Evolutionary conservation across 2,329 filamentous ascomycete species (phyloP), one percentile per base, ranked within the genome.

Genomic region (Ophidiomyces ophidiicola): DNA sequence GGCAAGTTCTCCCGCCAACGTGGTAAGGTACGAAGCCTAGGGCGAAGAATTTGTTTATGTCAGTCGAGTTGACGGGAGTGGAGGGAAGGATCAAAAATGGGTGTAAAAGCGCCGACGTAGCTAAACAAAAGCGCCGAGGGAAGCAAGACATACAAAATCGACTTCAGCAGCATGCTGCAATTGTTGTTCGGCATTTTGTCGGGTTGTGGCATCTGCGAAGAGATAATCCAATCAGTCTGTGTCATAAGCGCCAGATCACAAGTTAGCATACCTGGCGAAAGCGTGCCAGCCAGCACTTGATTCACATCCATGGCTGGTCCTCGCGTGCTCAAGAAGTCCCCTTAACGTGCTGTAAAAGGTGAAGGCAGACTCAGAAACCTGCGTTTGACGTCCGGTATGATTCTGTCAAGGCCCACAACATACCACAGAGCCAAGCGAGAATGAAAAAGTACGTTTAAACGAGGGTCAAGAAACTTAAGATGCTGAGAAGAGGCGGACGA

Each of bases 251-350:
- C 17, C 14, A 6, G 19, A 19, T 23, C 11, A 6, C 6, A 32
- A n/a, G 19, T 23, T 35, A 41, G 56, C 81, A 63, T 70, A 96
- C 90, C 88, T 60, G 87, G 74, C 60, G 87, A 92, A 68, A 96
- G 78, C 64, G 90, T 96, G 71, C 87, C 88, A 68, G 85, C 78
- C 72, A 98, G 82, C 71, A 98, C 88, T 70, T 86, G 81, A 72
- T 88, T 93, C 71, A 96, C 92, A 71, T 96, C 85, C 82, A 92
- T 87, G 70, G 76, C 85, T 64, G 58, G 30, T 35, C 31, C 38
- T 41, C 38, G 36, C 31, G 24, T 28, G 29, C 23, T 39, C 8
- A 18, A 21, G 18, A 4, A 15, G 14, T 14, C 18, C 14, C 28
- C 23, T 39, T 20, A 26, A 39, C 37, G 29, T 39, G 37, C 21